Conservation (phyloP, 148 eudicot genomes). For the Vaccinium corymbosum region DNA sequence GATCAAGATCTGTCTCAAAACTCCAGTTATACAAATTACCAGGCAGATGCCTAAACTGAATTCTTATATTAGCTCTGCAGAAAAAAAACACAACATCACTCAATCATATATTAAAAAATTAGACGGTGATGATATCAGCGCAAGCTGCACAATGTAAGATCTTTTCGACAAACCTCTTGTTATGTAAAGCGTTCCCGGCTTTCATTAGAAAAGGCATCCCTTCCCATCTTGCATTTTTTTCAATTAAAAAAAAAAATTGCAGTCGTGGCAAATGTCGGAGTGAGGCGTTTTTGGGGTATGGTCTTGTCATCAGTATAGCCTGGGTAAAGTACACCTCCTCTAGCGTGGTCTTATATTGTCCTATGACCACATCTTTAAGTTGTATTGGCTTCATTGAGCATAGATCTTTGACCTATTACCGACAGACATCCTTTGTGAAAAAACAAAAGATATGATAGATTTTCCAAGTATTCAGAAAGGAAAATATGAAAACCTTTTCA, state of each 20-base stretch:
- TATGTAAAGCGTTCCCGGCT: conserved; percentile 95
- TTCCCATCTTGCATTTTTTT: conserved; percentile 90
- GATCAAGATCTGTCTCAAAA: too few relatives aligned
- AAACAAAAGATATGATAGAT: neutral
- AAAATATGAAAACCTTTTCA: conserved; percentile 61
- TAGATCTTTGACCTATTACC: conserved; percentile 76
- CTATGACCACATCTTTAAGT: conserved; percentile 71
- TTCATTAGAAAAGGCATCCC: conserved; percentile 99
- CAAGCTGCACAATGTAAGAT: too few relatives aligned
- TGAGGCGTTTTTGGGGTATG: conserved; percentile 72
- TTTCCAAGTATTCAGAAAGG: neutral
- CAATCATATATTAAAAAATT: too few relatives aligned
- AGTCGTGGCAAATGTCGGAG: conserved; percentile 97
- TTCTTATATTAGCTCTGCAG: too few relatives aligned
- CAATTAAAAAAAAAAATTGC: conserved; percentile 60
- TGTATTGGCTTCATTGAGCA: conserved; percentile 85
- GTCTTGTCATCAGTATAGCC: conserved; percentile 87
- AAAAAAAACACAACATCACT: too few relatives aligned
- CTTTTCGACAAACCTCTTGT: conserved; percentile 47
- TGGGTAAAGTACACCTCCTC: conserved; percentile 68
- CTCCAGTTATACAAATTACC: too few relatives aligned
- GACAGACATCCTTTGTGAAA: conserved; percentile 4
- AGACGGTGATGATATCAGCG: too few relatives aligned
- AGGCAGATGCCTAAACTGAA: too few relatives aligned
- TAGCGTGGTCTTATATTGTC: conserved; percentile 85